Evolutionary conservation across 2,329 filamentous ascomycete genomes (phyloP).

Genomic region (Dothideomycetes sp.): DNA sequence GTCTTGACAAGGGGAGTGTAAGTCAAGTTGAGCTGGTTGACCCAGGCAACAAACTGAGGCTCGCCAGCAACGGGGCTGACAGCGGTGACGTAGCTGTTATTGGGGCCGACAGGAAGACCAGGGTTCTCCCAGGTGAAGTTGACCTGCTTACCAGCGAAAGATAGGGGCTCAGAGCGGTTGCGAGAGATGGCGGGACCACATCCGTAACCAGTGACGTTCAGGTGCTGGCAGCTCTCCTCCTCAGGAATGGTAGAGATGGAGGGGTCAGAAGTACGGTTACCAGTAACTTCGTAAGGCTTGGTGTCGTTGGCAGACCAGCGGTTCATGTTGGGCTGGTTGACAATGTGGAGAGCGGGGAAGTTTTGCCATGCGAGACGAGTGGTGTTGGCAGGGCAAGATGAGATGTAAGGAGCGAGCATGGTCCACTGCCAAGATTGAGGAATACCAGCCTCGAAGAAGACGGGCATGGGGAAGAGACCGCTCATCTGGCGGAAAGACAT

Average conservation of each 20-base stretch:
- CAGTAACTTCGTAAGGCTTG: slow-evolving; percentile 54
- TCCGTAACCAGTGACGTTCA: slow-evolving; percentile 44
- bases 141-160: slow-evolving; percentile 64
- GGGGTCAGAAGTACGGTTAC: slow-evolving; percentile 49
- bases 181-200: slow-evolving; percentile 57
- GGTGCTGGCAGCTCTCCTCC: slow-evolving; percentile 49
- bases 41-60: slow-evolving; percentile 66
- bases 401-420: slow-evolving; percentile 70
- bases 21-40: slow-evolving; percentile 55
- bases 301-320: slow-evolving; percentile 55
- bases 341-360: slow-evolving; percentile 61
- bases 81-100: slow-evolving; percentile 69
- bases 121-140: slow-evolving; percentile 64
- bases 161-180: slow-evolving; percentile 62
- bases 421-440: slow-evolving; percentile 83
- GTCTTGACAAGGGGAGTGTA: slow-evolving; percentile 56
- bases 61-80: slow-evolving; percentile 38
- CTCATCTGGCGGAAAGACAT: slow-evolving; percentile 76
- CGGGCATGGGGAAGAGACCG: slow-evolving; percentile 71
- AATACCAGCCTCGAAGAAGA: slow-evolving; percentile 71
- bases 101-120: slow-evolving; percentile 61
- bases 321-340: slow-evolving; percentile 69
- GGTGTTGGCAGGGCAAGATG: slow-evolving; percentile 60
- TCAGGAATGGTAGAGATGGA: slow-evolving; percentile 38
- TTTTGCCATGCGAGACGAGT: slow-evolving; percentile 78